phyloP scores from a whole-genome alignment of 139 green algal species.

The Chlamydomonas applanata region DNA sequence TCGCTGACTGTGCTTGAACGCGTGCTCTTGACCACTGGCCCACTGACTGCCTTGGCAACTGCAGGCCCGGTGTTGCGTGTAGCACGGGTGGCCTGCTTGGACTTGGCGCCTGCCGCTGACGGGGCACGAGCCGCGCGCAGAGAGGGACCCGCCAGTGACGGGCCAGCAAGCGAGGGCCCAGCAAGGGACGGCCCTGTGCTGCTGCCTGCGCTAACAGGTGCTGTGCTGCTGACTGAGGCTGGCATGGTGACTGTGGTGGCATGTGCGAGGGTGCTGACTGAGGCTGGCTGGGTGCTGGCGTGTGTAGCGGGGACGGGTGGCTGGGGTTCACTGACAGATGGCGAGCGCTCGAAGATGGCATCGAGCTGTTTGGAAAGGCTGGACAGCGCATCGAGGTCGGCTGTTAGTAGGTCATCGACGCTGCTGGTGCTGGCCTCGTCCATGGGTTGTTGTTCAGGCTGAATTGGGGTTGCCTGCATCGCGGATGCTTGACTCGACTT shows the following conservation, averaged over 20 bases:
- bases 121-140: not conserved
- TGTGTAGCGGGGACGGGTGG: not conserved
- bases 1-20: not conserved
- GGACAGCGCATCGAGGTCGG: not conserved
- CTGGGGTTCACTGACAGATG: not conserved
- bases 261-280: too few species aligned
- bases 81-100: slow-evolving; percentile 2
- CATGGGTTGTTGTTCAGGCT: not conserved
- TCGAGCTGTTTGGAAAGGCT: not conserved
- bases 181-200: too few species aligned
- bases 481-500: not conserved
- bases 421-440: not conserved
- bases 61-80: not conserved
- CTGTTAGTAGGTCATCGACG: not conserved
- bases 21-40: not conserved
- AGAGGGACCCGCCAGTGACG: not conserved
- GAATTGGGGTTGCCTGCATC: not conserved
- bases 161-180: not conserved
- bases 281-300: too few species aligned
- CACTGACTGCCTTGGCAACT: not conserved
- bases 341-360: not conserved
- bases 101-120: not conserved
- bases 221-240: too few species aligned
- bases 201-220: too few species aligned
- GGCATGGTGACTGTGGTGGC: too few species aligned